Evolutionary conservation across 192 early-diverging fungal genomes (phyloP).

Genomic region (Oehlia diaphana): DNA sequence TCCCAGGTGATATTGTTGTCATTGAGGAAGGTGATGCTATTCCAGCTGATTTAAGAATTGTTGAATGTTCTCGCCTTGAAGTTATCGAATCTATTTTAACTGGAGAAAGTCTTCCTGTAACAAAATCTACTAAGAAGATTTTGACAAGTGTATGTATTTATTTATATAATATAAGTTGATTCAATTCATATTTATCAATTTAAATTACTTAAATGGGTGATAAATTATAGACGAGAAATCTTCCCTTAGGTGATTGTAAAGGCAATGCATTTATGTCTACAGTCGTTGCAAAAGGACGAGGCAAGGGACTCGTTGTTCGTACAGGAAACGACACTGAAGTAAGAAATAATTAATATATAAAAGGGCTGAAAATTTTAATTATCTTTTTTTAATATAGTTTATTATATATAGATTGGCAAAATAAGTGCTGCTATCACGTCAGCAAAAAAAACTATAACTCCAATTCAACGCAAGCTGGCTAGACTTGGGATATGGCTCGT

Average conservation of each 20-base stretch:
- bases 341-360: background rate
- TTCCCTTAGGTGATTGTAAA: conserved; percentile 87
- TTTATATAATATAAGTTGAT: background rate
- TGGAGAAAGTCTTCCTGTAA: conserved; percentile 72
- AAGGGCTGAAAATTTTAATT: background rate
- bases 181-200: background rate
- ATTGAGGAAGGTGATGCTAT: conserved; percentile 82
- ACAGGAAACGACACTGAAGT: conserved; percentile 83
- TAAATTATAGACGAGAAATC: conserved; percentile 52
- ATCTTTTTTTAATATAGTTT: background rate
- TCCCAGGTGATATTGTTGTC: conserved; percentile 82
- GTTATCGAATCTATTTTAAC: conserved; percentile 83
- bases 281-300: conserved; percentile 85
- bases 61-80: conserved; percentile 73
- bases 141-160: conserved; percentile 52
- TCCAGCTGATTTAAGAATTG: conserved; percentile 77
- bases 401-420: conserved; percentile 69
- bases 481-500: conserved; percentile 86
- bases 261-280: conserved; percentile 98
- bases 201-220: background rate
- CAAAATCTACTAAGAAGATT: conserved; percentile 69
- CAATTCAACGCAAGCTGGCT: conserved; percentile 74
- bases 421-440: conserved; percentile 86
- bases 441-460: conserved; percentile 56
- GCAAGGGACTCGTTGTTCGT: conserved; percentile 89